Base-by-base conservation (phyloP, 1,139 yeast species). In the Kodamaea sp. region DNA sequence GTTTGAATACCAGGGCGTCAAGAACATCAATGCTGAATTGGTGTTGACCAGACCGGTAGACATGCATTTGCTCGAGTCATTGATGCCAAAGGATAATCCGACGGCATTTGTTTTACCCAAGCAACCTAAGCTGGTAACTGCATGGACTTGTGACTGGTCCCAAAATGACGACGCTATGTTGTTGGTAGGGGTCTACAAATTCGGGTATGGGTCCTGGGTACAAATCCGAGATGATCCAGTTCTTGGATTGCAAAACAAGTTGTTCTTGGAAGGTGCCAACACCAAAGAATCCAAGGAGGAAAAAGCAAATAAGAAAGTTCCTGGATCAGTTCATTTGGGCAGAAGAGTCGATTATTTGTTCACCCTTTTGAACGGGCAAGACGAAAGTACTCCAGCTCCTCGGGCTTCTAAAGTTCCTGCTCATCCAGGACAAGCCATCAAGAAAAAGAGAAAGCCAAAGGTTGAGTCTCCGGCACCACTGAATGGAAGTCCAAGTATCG, bases 151-250 rank as follows among this genome's bases (percentile, higher is more conserved):
- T 52, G 80, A 78, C 24, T 94, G 99, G 99, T 69, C 72, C 4
- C 70, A 73, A 10, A 76, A 70, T 26, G 96, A 94, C 55, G 99
- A 94, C 59, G 84, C 89, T 28, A 84, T 82, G 80, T 69, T 94
- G 35, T 61, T 94, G 43, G 78, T 85, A 26, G 99, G 99, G 44
- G 85, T 92, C 21, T 76, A 78, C 55, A 89, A 88, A 59, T 88
- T 90, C 60, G 99, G 99, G 0, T 92, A 88, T 55, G 98, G 98
- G 14, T 83, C 96, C 1, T 94, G 98, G 98, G 61, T 76, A 6
- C 90, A 86, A 55, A 90, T 94, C 29, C 71, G 98, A 55, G 98
- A 92, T 61, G 98, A 94, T 62, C 97, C 98, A 1, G 75, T 87
- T 38, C 71, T 94, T 41, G 94, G 92, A 10, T 70, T 94, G 45